These are phyloP conservation scores for Phyllosticta citrichinensis DNA, from an alignment of 2,329 filamentous ascomycete genomes.

Conservation along the genomic window DNA sequence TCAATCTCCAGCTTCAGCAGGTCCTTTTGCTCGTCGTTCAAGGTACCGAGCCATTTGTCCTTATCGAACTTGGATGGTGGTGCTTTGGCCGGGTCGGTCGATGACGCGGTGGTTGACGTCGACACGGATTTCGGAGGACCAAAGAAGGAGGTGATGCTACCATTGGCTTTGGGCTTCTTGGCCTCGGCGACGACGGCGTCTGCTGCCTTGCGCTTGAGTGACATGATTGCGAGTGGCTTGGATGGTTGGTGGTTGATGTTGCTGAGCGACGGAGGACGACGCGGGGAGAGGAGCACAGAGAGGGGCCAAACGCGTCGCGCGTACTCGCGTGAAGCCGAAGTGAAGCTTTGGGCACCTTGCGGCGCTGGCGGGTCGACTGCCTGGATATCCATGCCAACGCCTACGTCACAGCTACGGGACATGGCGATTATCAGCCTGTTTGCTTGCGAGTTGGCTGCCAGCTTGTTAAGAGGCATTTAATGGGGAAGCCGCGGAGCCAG, in stretches of 20 bases:
- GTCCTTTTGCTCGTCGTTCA: conserved; percentile 72
- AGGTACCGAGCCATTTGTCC: conserved; percentile 71
- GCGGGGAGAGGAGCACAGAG: background rate
- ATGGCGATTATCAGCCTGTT: background rate
- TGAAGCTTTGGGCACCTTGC: background rate
- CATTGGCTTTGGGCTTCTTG: conserved; percentile 50
- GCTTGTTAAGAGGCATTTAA: background rate
- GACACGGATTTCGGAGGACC: conserved; percentile 49
- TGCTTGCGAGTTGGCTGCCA: background rate
- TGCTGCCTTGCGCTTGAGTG: conserved; percentile 42
- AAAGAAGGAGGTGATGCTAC: conserved; percentile 86
- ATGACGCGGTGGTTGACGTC: conserved; percentile 17
- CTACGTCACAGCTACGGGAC: background rate
- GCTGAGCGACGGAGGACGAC: background rate
- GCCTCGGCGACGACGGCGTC: conserved; percentile 33
- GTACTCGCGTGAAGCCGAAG: background rate
- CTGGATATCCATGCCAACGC: background rate
- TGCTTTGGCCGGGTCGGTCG: conserved; percentile 19
- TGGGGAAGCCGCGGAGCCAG: background rate
- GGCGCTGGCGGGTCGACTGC: background rate
- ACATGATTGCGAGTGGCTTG: conserved; percentile 25
- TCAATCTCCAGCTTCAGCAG: conserved; percentile 84
- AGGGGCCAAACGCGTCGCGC: background rate
- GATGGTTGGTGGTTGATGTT: background rate
- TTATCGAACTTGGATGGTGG: conserved; percentile 63